Evolutionary conservation across 495 filamentous ascomycete species (phyloP).

Genomic region (Lasiosphaeria miniovina): DNA sequence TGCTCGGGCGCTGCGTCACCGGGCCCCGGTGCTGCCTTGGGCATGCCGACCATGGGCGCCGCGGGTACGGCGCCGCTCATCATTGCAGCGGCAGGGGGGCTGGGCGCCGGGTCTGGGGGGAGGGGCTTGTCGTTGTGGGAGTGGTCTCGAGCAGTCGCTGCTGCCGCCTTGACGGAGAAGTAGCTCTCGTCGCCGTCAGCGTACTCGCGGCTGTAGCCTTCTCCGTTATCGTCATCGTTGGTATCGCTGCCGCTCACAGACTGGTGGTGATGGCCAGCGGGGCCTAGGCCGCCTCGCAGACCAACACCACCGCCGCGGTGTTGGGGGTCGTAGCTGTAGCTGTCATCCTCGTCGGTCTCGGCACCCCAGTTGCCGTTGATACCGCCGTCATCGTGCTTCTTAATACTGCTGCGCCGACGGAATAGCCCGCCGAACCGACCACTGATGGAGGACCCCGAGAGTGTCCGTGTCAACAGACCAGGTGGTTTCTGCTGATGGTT

Average conservation of each 20-base stretch:
- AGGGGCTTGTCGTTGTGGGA: conserved; percentile 3
- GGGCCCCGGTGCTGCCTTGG: conserved; percentile 11
- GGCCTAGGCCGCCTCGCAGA: conserved; percentile 35
- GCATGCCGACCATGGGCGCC: conserved; percentile 11
- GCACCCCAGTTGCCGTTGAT: conserved; percentile 50
- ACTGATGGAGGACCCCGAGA: conserved; percentile 27
- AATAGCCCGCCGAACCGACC: conserved; percentile 48
- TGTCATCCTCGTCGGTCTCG: conserved; percentile 36
- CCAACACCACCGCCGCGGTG: conserved; percentile 19
- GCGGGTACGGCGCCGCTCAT: conserved; percentile 19
- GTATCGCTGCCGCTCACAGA: neutral
- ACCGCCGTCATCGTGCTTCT: conserved; percentile 41
- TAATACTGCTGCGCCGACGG: conserved; percentile 47
- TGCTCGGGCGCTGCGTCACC: conserved; percentile 15
- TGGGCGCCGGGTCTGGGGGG: conserved; percentile 1
- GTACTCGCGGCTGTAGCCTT: conserved; percentile 25
- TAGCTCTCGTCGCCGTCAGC: conserved; percentile 43
- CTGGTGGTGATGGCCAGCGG: conserved; percentile 21
- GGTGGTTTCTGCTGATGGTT: conserved; percentile 51
- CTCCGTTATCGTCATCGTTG: conserved; percentile 1
- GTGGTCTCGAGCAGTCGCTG: neutral
- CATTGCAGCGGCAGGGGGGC: neutral
- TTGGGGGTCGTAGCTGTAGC: conserved; percentile 22
- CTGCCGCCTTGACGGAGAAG: conserved; percentile 37
- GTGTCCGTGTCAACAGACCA: conserved; percentile 57